A percentile compares a stretch with the other conserved stretches of the same genome.
Evolutionary conservation across 495 filamentous ascomycete genomes (phyloP).

Genomic region (Penicillium roqueforti): DNA sequence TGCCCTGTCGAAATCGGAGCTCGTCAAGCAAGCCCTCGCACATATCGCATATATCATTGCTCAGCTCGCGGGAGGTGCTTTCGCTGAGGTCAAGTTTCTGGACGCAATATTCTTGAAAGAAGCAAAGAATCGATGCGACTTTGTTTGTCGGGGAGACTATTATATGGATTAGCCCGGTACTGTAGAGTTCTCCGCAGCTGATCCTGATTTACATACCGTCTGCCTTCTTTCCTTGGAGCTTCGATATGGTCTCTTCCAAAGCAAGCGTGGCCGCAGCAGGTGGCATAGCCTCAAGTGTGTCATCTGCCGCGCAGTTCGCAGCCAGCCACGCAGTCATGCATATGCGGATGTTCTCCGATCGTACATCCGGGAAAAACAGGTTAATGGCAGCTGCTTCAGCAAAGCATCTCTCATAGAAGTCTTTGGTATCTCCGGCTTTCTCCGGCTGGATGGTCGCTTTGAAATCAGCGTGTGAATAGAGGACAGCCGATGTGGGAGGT

Average conservation of each 20-base stretch:
- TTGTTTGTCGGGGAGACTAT: not conserved
- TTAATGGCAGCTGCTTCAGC: not conserved
- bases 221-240: not conserved
- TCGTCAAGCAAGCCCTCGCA: not conserved
- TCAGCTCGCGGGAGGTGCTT: not conserved
- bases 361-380: not conserved
- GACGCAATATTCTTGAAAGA: not conserved
- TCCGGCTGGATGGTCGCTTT: not conserved
- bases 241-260: not conserved
- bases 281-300: not conserved
- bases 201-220: not conserved
- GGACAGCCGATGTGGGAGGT: not conserved
- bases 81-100: not conserved
- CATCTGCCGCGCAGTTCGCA: not conserved
- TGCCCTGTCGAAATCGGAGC: not conserved
- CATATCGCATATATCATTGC: conserved; percentile 3
- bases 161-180: not conserved
- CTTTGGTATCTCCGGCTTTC: not conserved
- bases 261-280: not conserved
- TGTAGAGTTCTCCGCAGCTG: too few relatives aligned
- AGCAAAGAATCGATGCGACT: not conserved
- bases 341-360: not conserved
- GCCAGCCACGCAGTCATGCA: conserved; percentile 3
- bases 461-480: conserved; percentile 2
- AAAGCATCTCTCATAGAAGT: conserved; percentile 2